phyloP scores from a whole-genome alignment of 2,329 filamentous ascomycete species.

The Cephalotrichum gorgonifer region DNA sequence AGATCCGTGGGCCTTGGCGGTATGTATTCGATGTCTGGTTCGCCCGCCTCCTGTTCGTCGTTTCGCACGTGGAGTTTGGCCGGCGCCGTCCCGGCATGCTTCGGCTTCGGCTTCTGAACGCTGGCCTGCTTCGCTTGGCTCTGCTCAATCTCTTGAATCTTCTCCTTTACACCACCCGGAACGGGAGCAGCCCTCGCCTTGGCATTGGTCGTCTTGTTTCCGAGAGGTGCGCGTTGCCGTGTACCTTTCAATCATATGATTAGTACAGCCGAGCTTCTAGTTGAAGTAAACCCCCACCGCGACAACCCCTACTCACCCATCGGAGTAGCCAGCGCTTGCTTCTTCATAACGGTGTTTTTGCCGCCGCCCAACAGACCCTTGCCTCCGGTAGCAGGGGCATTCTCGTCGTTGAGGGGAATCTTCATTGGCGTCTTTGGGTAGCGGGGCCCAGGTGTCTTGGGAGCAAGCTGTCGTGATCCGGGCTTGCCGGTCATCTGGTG shows the following conservation, averaged over 20 bases:
- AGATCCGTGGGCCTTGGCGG: conserved; percentile 61
- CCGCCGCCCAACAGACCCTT: conserved; percentile 49
- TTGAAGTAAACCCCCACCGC: not conserved
- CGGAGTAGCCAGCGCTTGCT: conserved; percentile 61
- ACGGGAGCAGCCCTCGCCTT: conserved; percentile 58
- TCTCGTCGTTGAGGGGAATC: conserved; percentile 74
- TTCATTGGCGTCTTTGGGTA: conserved; percentile 77
- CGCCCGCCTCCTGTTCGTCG: conserved; percentile 38
- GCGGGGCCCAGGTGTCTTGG: conserved; percentile 70
- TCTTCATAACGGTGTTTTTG: conserved; percentile 28
- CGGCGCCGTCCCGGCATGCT: conserved; percentile 37
- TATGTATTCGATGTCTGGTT: conserved; percentile 82
- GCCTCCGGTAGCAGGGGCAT: conserved; percentile 39
- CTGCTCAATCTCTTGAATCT: conserved; percentile 50
- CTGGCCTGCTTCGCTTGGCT: conserved; percentile 49
- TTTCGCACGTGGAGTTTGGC: conserved; percentile 55
- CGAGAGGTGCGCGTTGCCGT: conserved; percentile 68
- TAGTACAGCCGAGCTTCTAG: not conserved
- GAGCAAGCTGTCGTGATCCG: conserved; percentile 27
- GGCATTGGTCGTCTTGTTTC: conserved; percentile 93
- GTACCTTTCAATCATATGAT: conserved; percentile 12
- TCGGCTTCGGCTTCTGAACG: conserved; percentile 48
- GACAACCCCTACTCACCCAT: conserved; percentile 56
- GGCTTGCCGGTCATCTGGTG: conserved; percentile 70
- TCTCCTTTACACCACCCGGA: conserved; percentile 52